Percentiles rank a stretch among this genome's conserved stretches.
These are phyloP conservation scores for Dictyostelium capitatum DNA, from an alignment of 78 protist genomes.

Conservation along the genomic window DNA sequence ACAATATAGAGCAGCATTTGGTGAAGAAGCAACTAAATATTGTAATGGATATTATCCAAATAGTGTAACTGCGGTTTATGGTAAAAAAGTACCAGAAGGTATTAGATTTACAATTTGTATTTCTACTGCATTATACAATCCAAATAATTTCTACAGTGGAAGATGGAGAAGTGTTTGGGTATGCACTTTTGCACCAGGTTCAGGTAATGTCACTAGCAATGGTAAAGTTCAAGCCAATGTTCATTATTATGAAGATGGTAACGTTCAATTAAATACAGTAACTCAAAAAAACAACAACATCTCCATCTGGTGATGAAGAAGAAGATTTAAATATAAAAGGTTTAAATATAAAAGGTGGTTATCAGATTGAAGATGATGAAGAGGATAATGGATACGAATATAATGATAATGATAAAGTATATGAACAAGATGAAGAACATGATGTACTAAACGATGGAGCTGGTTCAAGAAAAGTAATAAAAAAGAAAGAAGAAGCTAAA, in stretches of 20 bases:
- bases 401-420: no score
- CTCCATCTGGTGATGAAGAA: slow-evolving; percentile 52
- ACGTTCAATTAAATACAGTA: slow-evolving; percentile 86
- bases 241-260: slow-evolving; percentile 89
- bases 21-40: slow-evolving; percentile 55
- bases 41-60: slow-evolving; percentile 58
- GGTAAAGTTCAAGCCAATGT: slow-evolving; percentile 80
- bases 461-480: no score
- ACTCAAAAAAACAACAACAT: slow-evolving; percentile 57
- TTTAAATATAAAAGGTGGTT: no score
- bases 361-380: no score
- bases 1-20: slow-evolving; percentile 75
- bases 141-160: slow-evolving; percentile 87
- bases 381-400: no score
- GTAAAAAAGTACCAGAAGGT: slow-evolving; percentile 53
- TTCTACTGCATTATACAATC: slow-evolving; percentile 53
- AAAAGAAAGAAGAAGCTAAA: no score
- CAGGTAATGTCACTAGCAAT: slow-evolving; percentile 39
- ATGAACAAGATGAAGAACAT: no score
- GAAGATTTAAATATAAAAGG: no score
- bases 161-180: slow-evolving; percentile 87
- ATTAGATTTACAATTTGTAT: slow-evolving; percentile 74
- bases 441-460: no score
- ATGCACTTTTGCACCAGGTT: slow-evolving; percentile 31
- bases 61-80: slow-evolving; percentile 71